Evolutionary conservation across 179 eudicot genomes (phyloP), one percentile per base, ranked within the genome.

Genomic region (Dionaea muscipula): DNA sequence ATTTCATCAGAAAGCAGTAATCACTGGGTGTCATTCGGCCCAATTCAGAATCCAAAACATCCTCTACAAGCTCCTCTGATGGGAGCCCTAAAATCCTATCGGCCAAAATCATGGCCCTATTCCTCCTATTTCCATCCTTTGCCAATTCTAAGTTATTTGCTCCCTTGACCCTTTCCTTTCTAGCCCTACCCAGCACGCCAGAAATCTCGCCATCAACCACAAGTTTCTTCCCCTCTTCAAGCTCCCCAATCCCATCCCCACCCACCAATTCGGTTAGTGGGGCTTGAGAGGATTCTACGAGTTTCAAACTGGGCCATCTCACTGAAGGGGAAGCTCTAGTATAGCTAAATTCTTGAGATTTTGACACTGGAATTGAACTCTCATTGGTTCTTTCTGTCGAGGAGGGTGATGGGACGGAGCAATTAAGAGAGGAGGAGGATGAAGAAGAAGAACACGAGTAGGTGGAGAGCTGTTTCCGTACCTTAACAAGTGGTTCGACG

Each of bases 21-120:
- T 93, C 99, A 41, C 81, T 81, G 1, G 87, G 96, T 2, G 94
- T 82, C 99, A 93, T 93, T 55, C 85, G 95, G 50, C 78, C 94
- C 65, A 68, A 41, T 59, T 62, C 68, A 47, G 70, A 60, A 66
- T 93, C 96, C 80, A 93, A 72, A 3, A 93, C 87, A 76, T 88
- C 99, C n/a, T 82, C 96, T 56, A 85, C 95, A 70, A 75, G 79
- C 69, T 84, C 95, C 56, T 68, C 89, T 5, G 78, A 45, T 20
- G 72, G 75, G 70, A 93, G 70, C 54, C 61, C 72, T 59, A 88
- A 63, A 12, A 93, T 78, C 73, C 64, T 76, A 48, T 88, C 89
- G 14, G 83, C 79, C 77, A 93, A 62, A 51, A 82, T 72, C 47
- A 76, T 79, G 40, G 85, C 99, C 74, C 95, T 74, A 35, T 72